Evolutionary conservation across 2,329 filamentous ascomycete genomes (phyloP).

Genomic region (Chalaropsis thielavioides): DNA sequence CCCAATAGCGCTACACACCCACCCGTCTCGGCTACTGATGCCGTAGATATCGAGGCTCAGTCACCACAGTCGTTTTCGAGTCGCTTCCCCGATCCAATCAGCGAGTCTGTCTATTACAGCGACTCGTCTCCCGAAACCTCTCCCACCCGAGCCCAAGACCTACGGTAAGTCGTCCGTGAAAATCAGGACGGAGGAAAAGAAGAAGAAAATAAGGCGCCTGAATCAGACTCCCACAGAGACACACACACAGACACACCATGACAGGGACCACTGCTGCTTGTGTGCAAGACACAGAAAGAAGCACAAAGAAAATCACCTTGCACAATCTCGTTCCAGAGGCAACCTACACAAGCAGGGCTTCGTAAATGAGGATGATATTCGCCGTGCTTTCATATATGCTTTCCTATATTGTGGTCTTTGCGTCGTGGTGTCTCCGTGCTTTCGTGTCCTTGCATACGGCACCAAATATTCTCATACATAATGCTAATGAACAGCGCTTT

Average conservation of each 20-base stretch:
- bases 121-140: slow-evolving; percentile 15
- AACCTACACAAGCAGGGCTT: not conserved
- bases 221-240: not conserved
- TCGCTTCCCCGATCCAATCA: slow-evolving; percentile 9
- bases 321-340: not conserved
- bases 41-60: not conserved
- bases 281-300: not conserved
- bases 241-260: not conserved
- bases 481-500: not conserved
- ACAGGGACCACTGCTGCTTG: not conserved
- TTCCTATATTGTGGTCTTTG: not conserved
- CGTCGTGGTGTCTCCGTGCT: not conserved
- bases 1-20: slow-evolving; percentile 2
- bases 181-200: not conserved
- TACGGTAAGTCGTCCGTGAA: slow-evolving; percentile 5
- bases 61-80: slow-evolving; percentile 10
- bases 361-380: not conserved
- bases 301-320: not conserved
- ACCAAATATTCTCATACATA: not conserved
- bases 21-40: not conserved
- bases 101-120: slow-evolving; percentile 12
- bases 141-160: not conserved
- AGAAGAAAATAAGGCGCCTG: not conserved
- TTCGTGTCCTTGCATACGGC: not conserved
- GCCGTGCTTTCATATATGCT: not conserved